phyloP scores from a whole-genome alignment of 345 rosid species.

The Nasturtium officinale region DNA sequence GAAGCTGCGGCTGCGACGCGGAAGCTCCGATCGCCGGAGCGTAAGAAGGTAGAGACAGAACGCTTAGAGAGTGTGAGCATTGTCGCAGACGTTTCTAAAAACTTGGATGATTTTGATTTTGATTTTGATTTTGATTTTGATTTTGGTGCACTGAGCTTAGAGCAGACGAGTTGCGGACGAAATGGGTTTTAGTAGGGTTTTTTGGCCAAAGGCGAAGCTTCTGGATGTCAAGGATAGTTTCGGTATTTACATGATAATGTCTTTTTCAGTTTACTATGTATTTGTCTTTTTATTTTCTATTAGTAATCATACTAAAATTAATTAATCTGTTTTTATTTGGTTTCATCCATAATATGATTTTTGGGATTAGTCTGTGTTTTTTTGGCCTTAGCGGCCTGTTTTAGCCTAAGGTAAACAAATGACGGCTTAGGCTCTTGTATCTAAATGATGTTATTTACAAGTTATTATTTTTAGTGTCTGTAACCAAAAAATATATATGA shows the following conservation, averaged over 20 bases:
- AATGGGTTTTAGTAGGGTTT: slow-evolving; percentile 63
- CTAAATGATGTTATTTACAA: background rate
- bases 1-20: slow-evolving; percentile 47
- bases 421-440: background rate
- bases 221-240: slow-evolving; percentile 47
- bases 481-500: background rate
- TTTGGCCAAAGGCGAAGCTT: slow-evolving; percentile 53
- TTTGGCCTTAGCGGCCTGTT: background rate
- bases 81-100: slow-evolving; percentile 17
- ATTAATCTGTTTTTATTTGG: background rate
- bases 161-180: background rate
- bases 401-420: background rate
- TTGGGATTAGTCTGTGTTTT: background rate
- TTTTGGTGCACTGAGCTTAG: background rate
- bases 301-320: background rate
- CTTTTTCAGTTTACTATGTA: background rate
- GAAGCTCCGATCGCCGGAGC: slow-evolving; percentile 48
- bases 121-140: background rate
- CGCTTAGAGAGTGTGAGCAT: slow-evolving; percentile 79
- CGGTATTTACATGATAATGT: background rate
- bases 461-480: background rate
- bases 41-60: slow-evolving; percentile 60
- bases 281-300: no score
- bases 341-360: background rate
- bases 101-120: background rate